Evolutionary conservation across 176 grass and related monocot species (phyloP).

Genomic region (Metroxylon sagu): DNA sequence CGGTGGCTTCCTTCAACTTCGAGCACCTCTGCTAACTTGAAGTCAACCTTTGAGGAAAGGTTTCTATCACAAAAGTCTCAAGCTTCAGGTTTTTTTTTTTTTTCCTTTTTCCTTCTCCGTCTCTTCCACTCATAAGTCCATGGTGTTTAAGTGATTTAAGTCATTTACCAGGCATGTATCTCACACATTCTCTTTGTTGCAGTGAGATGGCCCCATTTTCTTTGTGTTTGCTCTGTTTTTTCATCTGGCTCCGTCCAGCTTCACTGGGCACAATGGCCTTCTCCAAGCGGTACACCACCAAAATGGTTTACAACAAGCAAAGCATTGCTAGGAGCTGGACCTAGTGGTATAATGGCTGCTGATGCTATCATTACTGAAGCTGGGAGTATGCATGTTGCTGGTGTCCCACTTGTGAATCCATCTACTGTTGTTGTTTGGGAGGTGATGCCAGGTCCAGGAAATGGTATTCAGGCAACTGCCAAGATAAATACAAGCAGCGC

Average conservation of each 20-base stretch:
- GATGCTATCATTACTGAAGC: constrained; percentile 93
- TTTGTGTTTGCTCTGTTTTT: constrained; percentile 95
- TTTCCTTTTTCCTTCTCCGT: background rate
- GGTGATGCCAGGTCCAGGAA: constrained; percentile 95
- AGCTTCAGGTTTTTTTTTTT: constrained; percentile 56
- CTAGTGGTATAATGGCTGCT: constrained; percentile 97
- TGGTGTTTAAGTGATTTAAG: too few species aligned
- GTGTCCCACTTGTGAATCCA: constrained; percentile 97
- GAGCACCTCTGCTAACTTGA: constrained; percentile 37
- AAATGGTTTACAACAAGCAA: constrained; percentile 98
- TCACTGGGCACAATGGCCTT: constrained; percentile 87
- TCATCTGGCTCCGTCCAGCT: constrained; percentile 98
- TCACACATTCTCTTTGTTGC: constrained; percentile 26
- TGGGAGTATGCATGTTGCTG: constrained; percentile 90
- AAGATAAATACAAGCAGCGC: constrained; percentile 63
- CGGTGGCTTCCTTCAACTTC: constrained; percentile 84
- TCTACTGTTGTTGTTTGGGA: constrained; percentile 99
- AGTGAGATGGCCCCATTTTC: constrained; percentile 83
- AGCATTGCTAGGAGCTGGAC: constrained; percentile 89
- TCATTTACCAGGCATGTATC: background rate
- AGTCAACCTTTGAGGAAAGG: constrained; percentile 72
- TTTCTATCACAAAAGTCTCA: constrained; percentile 78
- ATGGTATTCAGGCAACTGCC: constrained; percentile 71
- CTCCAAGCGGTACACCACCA: constrained; percentile 52
- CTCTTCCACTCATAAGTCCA: too few species aligned